Evolutionary conservation across 108 stramenopile genomes (phyloP).

Genomic region (Epithemia pelagica): DNA sequence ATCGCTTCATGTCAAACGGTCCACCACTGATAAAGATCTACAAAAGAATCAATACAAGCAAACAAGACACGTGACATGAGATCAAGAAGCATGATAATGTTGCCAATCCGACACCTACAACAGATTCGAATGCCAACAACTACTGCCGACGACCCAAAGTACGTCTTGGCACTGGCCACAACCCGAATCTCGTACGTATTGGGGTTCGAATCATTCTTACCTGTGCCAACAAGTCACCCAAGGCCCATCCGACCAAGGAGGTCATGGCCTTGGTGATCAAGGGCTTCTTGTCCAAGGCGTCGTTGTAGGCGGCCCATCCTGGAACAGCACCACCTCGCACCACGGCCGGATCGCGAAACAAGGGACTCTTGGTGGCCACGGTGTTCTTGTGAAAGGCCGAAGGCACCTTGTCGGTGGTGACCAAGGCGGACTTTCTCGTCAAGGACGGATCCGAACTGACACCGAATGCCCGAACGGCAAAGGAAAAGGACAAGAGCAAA

Average conservation of each 20-base stretch:
- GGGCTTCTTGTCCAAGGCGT: constrained; percentile 86
- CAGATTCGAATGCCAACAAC: neutral
- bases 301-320: constrained; percentile 89
- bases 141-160: too few relatives aligned
- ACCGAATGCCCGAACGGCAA: constrained; percentile 67
- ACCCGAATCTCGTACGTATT: too few relatives aligned
- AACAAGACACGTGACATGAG: neutral
- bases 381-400: constrained; percentile 47
- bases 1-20: constrained; percentile 89
- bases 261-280: constrained; percentile 93
- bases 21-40: constrained; percentile 90
- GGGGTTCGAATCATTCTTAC: too few relatives aligned
- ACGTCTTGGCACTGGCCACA: too few relatives aligned
- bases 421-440: constrained; percentile 22
- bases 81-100: neutral
- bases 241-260: constrained; percentile 91
- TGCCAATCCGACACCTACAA: constrained; percentile 2
- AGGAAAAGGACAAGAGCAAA: constrained; percentile 53
- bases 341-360: constrained; percentile 67
- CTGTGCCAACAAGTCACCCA: constrained; percentile 96
- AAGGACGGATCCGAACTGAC: constrained; percentile 37
- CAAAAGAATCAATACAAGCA: constrained; percentile 3
- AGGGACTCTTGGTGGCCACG: constrained; percentile 33
- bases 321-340: constrained; percentile 87
- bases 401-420: constrained; percentile 35